Percentiles rank a stretch among this genome's conserved stretches.
These are phyloP conservation scores for Lentinula edodes DNA, from an alignment of 768 basidiomycete species.

Conservation along the genomic window DNA sequence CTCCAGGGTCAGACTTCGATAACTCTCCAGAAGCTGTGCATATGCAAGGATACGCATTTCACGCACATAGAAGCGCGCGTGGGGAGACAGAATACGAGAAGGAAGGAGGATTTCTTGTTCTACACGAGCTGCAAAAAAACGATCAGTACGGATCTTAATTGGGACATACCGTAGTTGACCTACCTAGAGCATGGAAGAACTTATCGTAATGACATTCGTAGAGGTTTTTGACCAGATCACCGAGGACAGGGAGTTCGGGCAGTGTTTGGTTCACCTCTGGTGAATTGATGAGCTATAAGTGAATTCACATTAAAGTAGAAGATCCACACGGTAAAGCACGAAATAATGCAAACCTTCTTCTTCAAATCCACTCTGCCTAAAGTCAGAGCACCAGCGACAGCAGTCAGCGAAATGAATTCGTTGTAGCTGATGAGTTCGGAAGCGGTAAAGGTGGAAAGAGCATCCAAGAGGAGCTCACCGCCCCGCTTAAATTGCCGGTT, in stretches of 20 bases:
- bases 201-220: slow-evolving; percentile 94
- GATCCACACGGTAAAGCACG: not conserved
- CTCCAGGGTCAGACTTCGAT: slow-evolving; percentile 83
- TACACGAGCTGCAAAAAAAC: slow-evolving; percentile 57
- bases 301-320: slow-evolving; percentile 6
- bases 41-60: slow-evolving; percentile 97
- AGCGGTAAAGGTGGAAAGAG: slow-evolving; percentile 91
- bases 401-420: slow-evolving; percentile 82
- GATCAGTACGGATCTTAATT: not conserved
- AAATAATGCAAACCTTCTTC: slow-evolving; percentile 60
- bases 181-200: slow-evolving; percentile 87
- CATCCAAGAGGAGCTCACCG: slow-evolving; percentile 83
- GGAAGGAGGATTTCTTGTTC: slow-evolving; percentile 87
- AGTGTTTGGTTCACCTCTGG: slow-evolving; percentile 87
- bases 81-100: slow-evolving; percentile 79
- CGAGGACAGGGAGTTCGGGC: slow-evolving; percentile 76
- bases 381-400: slow-evolving; percentile 72
- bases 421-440: slow-evolving; percentile 85
- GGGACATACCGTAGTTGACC: slow-evolving; percentile 10
- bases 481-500: slow-evolving; percentile 90
- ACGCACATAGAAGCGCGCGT: slow-evolving; percentile 85
- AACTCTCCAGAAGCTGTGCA: slow-evolving; percentile 85
- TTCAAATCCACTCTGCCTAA: slow-evolving; percentile 83
- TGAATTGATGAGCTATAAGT: slow-evolving; percentile 64
- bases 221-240: slow-evolving; percentile 78